Conservation (phyloP, 805 yeast species). For the Metschnikowia peoriensis region DNA sequence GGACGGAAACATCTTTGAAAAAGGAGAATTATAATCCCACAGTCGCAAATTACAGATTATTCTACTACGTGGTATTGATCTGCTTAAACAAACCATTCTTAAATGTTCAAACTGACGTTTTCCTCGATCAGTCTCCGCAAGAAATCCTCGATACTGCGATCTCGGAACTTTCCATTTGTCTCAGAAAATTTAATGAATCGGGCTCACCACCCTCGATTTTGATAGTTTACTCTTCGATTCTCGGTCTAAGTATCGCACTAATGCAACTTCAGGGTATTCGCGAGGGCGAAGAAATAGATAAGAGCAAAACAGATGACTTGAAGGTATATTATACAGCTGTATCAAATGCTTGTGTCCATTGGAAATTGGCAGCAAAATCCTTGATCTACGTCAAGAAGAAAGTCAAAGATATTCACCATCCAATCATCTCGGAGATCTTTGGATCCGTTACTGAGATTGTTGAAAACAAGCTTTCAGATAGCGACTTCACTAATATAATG, state of each 20-base stretch:
- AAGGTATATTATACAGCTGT: slow-evolving; percentile 12
- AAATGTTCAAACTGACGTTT: slow-evolving; percentile 8
- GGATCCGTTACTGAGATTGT: slow-evolving; percentile 2
- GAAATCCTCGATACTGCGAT: slow-evolving; percentile 15
- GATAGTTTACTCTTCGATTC: slow-evolving; percentile 16
- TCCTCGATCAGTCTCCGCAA: slow-evolving; percentile 8
- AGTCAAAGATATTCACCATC: slow-evolving; percentile 9
- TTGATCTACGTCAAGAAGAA: slow-evolving; percentile 14
- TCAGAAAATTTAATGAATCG: slow-evolving; percentile 12
- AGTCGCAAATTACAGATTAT: slow-evolving; percentile 16
- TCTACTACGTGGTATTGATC: slow-evolving; percentile 17
- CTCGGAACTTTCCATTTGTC: slow-evolving; percentile 15
- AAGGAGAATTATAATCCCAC: slow-evolving; percentile 18
- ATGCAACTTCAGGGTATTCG: slow-evolving; percentile 7
- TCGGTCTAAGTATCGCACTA: slow-evolving; percentile 16
- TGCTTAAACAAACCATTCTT: slow-evolving; percentile 18
- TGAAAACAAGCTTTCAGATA: slow-evolving; percentile 6
- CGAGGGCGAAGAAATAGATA: not conserved
- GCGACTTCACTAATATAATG: slow-evolving; percentile 8
- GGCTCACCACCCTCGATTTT: slow-evolving; percentile 14
- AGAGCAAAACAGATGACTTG: slow-evolving; percentile 8
- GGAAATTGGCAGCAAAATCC: slow-evolving; percentile 20
- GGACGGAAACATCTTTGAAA: slow-evolving; percentile 13
- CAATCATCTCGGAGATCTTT: slow-evolving; percentile 10
- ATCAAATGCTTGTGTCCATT: slow-evolving; percentile 14